Evolutionary conservation across 768 basidiomycete genomes (phyloP).

Genomic region (Rossbeevera mucosa): DNA sequence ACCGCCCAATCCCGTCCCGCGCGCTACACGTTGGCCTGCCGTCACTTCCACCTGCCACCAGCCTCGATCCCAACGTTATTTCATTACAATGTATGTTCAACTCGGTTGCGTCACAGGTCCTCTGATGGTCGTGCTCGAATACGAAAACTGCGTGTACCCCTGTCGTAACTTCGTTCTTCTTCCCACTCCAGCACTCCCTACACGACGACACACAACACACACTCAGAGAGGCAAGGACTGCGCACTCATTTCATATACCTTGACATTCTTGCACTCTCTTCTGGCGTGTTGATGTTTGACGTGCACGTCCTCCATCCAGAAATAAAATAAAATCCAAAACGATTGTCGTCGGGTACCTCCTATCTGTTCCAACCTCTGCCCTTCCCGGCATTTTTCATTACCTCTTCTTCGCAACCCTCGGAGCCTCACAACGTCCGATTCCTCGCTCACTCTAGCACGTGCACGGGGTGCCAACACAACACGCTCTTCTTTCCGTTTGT

Average conservation of each 20-base stretch:
- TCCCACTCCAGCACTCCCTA: constrained; percentile 15
- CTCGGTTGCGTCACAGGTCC: neutral
- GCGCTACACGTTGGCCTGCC: neutral
- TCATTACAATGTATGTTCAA: too few species aligned
- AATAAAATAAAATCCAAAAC: too few species aligned
- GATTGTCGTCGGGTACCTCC: constrained; percentile 4
- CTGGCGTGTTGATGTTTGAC: constrained; percentile 3
- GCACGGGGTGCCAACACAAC: neutral
- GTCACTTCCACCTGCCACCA: constrained; percentile 1
- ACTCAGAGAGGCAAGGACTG: constrained; percentile 4
- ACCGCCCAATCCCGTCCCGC: neutral
- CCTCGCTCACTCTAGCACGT: neutral
- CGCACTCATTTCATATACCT: constrained; percentile 14
- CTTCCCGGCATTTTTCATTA: constrained; percentile 11
- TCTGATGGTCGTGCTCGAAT: constrained; percentile 9
- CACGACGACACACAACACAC: neutral
- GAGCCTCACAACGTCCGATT: constrained; percentile 20
- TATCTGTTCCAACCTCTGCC: constrained; percentile 2
- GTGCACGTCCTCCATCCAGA: neutral
- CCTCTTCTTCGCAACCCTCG: constrained; percentile 11
- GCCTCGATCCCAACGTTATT: constrained; percentile 8
- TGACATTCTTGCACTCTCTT: neutral
- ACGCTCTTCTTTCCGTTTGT: constrained; percentile 1
- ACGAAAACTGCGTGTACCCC: constrained; percentile 8
- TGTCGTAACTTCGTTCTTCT: constrained; percentile 7